phyloP scores from a whole-genome alignment of 208 protist species.

The Wallacemonas rigidus region DNA sequence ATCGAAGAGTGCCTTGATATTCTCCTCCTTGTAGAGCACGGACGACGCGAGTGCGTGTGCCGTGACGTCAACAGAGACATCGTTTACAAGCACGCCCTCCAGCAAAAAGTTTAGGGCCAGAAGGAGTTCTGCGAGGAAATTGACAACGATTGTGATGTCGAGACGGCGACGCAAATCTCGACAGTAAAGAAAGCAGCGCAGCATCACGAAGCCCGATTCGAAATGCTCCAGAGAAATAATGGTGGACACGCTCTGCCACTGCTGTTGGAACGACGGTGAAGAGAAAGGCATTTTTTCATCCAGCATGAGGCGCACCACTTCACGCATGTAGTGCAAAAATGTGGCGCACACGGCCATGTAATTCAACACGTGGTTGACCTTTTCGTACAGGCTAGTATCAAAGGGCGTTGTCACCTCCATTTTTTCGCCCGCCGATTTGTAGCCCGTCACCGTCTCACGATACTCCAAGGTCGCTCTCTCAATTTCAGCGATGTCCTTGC shows the following conservation, averaged over 20 bases:
- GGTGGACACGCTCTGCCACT: conserved; percentile 76
- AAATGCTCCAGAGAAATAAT: conserved; percentile 79
- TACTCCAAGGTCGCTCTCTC: conserved; percentile 67
- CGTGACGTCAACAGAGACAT: conserved; percentile 61
- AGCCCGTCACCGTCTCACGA: conserved; percentile 57
- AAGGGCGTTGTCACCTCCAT: conserved; percentile 66
- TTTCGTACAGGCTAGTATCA: conserved; percentile 52
- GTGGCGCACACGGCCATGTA: conserved; percentile 70
- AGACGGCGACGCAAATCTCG: conserved; percentile 60
- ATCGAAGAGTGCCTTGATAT: conserved; percentile 76
- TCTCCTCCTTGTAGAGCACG: conserved; percentile 83
- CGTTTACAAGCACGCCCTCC: conserved; percentile 69
- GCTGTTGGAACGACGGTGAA: conserved; percentile 57
- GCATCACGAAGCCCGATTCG: conserved; percentile 58
- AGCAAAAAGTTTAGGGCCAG: conserved; percentile 74
- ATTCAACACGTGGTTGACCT: conserved; percentile 47
- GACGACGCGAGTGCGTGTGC: conserved; percentile 83
- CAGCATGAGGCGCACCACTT: conserved; percentile 56
- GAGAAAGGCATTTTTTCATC: conserved; percentile 39
- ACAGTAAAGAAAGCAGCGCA: conserved; percentile 67
- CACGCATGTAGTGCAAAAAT: conserved; percentile 70
- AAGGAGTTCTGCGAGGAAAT: conserved; percentile 77
- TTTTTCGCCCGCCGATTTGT: conserved; percentile 61
- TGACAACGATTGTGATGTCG: conserved; percentile 54
- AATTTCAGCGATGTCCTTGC: conserved; percentile 37